Conservation (phyloP, 208 protist genomes). For the Trypanosomatidae sp. region DNA sequence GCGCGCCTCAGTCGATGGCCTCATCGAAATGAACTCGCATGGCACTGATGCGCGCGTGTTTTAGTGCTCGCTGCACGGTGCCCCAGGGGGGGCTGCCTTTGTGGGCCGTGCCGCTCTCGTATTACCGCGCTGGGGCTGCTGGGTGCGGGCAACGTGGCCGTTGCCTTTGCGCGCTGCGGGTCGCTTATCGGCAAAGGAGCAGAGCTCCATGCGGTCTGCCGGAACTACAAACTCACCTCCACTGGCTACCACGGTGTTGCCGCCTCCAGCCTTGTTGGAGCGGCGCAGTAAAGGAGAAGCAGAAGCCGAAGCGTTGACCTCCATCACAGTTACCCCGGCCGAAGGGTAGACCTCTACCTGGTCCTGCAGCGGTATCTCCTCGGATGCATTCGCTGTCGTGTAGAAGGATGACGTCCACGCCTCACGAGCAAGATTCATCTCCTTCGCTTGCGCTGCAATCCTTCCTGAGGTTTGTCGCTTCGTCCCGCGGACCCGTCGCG, state of each 20-base stretch:
- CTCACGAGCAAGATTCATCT: conserved; percentile 11
- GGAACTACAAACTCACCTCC: conserved; percentile 60
- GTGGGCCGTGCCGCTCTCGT: neutral
- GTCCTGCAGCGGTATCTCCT: conserved; percentile 24
- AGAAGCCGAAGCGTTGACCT: neutral
- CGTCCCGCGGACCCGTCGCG: too few relatives aligned
- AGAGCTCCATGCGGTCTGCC: conserved; percentile 29
- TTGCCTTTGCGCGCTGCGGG: conserved; percentile 13
- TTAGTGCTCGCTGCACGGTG: neutral
- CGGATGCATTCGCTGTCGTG: conserved; percentile 11
- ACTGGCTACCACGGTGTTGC: conserved; percentile 30
- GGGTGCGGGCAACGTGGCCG: neutral
- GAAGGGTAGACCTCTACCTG: conserved; percentile 34
- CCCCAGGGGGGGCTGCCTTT: neutral
- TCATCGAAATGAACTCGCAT: neutral
- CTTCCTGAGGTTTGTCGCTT: neutral
- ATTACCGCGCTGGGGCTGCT: neutral
- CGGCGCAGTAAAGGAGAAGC: neutral
- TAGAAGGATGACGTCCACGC: conserved; percentile 28
- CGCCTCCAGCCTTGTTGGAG: conserved; percentile 5
- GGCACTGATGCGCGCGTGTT: neutral
- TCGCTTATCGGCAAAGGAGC: conserved; percentile 22
- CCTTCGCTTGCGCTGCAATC: conserved; percentile 2
- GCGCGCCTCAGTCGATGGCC: neutral
- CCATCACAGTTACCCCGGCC: conserved; percentile 29